Evolutionary conservation across 2,329 filamentous ascomycete genomes (phyloP).

Genomic region (Trichoderma simmonsii): DNA sequence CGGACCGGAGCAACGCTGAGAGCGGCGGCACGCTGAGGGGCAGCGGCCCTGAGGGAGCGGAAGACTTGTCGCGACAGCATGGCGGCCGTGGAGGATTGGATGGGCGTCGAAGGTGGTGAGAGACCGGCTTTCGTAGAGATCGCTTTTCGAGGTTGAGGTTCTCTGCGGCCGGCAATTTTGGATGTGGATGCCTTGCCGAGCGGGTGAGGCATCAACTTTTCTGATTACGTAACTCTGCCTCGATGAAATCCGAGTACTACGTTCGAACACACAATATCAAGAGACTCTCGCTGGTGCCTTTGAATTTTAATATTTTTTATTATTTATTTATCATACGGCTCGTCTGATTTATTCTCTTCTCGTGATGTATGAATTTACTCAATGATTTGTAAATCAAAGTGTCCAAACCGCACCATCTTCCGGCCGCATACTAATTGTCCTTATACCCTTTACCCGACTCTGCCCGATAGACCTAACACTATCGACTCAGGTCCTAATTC

Average conservation of each 20-base stretch:
- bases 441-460: constrained; percentile 2
- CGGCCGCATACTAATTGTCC: background rate
- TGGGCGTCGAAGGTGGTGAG: constrained; percentile 28
- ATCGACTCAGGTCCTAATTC: background rate
- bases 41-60: constrained; percentile 55
- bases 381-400: constrained; percentile 1
- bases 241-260: background rate
- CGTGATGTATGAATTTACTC: constrained; percentile 5
- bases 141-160: constrained; percentile 33
- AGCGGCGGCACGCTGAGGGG: constrained; percentile 55
- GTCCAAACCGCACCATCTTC: background rate
- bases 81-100: constrained; percentile 27
- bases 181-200: constrained; percentile 38
- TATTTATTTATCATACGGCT: background rate
- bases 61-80: constrained; percentile 62
- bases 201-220: constrained; percentile 38
- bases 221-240: constrained; percentile 29
- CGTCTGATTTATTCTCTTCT: constrained; percentile 8
- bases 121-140: constrained; percentile 30
- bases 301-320: background rate
- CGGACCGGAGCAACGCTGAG: constrained; percentile 56
- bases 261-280: background rate
- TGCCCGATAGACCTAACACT: constrained; percentile 11
- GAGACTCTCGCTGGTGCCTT: background rate
- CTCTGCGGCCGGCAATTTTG: constrained; percentile 43